Evolutionary conservation across 148 eudicot species (phyloP).

Genomic region (Chenopodium quinoa): DNA sequence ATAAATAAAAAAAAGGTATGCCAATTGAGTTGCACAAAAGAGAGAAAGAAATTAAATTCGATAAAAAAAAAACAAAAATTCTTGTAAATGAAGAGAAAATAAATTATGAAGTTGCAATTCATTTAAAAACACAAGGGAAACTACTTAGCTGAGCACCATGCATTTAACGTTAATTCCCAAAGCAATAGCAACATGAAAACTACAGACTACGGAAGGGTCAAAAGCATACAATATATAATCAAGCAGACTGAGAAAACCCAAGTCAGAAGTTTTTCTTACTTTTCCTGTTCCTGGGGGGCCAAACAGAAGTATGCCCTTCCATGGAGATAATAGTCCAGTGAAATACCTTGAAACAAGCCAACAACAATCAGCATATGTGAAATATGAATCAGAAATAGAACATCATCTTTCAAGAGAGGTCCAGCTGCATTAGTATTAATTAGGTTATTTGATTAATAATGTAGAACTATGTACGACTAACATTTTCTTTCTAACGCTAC

Average conservation of each 20-base stretch:
- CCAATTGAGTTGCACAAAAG: background rate
- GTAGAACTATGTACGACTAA: background rate
- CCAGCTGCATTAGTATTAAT: background rate
- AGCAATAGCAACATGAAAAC: background rate
- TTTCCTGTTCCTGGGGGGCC: constrained; percentile 99
- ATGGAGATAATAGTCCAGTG: constrained; percentile 87
- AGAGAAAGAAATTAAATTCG: background rate
- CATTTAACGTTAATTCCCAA: no score
- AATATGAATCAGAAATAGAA: background rate
- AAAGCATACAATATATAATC: background rate
- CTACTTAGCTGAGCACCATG: background rate
- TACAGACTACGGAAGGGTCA: no score
- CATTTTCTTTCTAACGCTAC: background rate
- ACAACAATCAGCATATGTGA: constrained; percentile 6
- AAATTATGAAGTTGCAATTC: no score
- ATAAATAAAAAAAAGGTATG: background rate
- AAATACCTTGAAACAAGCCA: constrained; percentile 60
- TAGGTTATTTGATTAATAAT: background rate
- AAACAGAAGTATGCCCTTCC: constrained; percentile 97
- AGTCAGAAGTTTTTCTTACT: constrained; percentile 38
- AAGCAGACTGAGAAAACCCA: background rate
- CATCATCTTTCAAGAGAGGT: background rate
- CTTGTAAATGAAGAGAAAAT: background rate
- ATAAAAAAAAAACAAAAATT: no score
- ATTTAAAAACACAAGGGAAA: no score